These are phyloP conservation scores for Aspergillus conjunctus DNA, from an alignment of 495 filamentous ascomycete genomes.

Conservation along the genomic window DNA sequence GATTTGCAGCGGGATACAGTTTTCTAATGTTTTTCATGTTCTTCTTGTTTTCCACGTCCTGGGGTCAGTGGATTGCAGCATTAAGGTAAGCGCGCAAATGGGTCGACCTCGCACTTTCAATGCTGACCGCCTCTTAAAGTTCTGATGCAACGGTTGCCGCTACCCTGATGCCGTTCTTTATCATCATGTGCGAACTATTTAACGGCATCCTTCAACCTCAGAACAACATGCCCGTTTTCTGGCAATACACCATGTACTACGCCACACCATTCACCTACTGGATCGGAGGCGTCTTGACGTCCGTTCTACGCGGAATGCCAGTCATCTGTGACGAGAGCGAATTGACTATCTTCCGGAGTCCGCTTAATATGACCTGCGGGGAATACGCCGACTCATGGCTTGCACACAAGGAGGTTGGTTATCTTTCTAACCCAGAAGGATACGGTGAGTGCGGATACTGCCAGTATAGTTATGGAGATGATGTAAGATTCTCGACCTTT, in stretches of 20 bases:
- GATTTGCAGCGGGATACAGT: conserved; percentile 69
- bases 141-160: conserved; percentile 68
- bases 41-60: conserved; percentile 73
- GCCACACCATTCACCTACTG: conserved; percentile 84
- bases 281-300: conserved; percentile 74
- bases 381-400: conserved; percentile 74
- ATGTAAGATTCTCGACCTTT: conserved; percentile 45
- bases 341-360: conserved; percentile 64
- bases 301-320: conserved; percentile 63
- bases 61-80: conserved; percentile 70
- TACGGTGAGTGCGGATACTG: conserved; percentile 57
- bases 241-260: conserved; percentile 77
- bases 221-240: conserved; percentile 77
- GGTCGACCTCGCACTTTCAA: neutral
- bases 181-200: conserved; percentile 56
- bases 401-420: conserved; percentile 61
- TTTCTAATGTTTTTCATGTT: conserved; percentile 82
- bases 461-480: conserved; percentile 56
- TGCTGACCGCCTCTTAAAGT: conserved; percentile 41
- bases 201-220: conserved; percentile 83
- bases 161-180: conserved; percentile 75
- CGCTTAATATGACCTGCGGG: conserved; percentile 62
- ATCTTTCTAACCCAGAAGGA: conserved; percentile 52
- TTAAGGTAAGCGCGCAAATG: conserved; percentile 46
- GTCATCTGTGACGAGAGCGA: conserved; percentile 63